Percentiles rank a stretch among this genome's conserved stretches.
Evolutionary conservation across 192 early-diverging fungal genomes (phyloP).

Genomic region (Backusella psychrophila): DNA sequence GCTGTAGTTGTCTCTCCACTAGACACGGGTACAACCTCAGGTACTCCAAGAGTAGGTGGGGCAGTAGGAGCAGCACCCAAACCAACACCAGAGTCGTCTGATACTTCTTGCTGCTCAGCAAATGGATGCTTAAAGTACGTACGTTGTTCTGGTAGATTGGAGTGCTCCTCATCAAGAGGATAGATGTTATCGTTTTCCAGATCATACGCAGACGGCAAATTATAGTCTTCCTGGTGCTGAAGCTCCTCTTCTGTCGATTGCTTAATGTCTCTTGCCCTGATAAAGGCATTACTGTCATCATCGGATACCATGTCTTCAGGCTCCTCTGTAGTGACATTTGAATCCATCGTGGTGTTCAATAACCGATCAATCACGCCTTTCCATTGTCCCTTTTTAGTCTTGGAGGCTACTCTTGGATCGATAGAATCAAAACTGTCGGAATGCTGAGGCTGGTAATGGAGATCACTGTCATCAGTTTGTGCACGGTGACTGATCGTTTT

Average conservation of each 20-base stretch:
- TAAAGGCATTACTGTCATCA: background rate
- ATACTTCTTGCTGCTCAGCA: background rate
- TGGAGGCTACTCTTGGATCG: background rate
- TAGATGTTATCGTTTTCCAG: constrained; percentile 6
- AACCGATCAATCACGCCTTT: background rate
- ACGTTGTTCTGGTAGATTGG: background rate
- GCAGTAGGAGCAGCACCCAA: background rate
- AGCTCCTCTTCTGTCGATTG: background rate
- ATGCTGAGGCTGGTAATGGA: background rate
- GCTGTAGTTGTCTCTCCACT: background rate
- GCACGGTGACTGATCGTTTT: background rate
- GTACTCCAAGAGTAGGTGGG: background rate
- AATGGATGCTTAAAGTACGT: constrained; percentile 1
- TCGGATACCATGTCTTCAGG: background rate
- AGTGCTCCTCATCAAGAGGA: background rate
- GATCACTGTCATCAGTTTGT: background rate
- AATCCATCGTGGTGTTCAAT: background rate
- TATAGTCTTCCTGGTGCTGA: constrained; percentile 1
- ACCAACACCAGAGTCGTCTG: background rate
- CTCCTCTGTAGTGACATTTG: background rate
- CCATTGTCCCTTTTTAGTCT: background rate
- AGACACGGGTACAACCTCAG: background rate
- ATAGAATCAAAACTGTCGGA: background rate
- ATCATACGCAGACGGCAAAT: constrained; percentile 10
- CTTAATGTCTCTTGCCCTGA: background rate